Evolutionary conservation across 148 eudicot genomes (phyloP).

Genomic region (Chenopodium berlandieri): DNA sequence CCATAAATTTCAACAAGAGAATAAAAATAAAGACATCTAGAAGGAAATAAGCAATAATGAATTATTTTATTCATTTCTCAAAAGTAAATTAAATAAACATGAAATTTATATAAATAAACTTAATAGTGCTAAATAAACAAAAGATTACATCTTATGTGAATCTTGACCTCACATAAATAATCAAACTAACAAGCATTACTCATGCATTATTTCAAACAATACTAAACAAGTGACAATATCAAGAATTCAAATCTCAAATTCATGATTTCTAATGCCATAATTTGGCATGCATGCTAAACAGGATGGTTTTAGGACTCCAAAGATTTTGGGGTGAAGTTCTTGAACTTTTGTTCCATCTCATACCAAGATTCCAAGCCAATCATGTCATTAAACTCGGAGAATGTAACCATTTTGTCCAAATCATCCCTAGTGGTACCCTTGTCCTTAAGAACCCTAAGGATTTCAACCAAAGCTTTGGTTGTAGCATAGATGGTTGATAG

Average conservation of each 20-base stretch:
- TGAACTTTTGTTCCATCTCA: constrained; percentile 15
- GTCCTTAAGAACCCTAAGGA: constrained; percentile 22
- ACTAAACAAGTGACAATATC: neutral
- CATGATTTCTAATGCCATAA: neutral
- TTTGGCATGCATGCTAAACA: neutral
- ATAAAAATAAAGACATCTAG: neutral
- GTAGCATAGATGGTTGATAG: constrained; percentile 28
- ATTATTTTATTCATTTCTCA: neutral
- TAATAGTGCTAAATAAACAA: neutral
- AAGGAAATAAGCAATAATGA: neutral
- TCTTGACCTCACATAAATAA: neutral
- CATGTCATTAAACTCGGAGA: constrained; percentile 24
- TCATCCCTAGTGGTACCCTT: constrained; percentile 33
- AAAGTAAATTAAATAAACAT: neutral
- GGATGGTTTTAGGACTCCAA: constrained; percentile 1
- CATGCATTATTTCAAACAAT: neutral
- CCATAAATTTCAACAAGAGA: neutral
- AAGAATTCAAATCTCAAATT: neutral
- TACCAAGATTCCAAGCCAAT: constrained; percentile 30
- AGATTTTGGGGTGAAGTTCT: constrained; percentile 20
- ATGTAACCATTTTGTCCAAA: constrained; percentile 27
- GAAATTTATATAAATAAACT: neutral
- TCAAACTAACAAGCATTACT: neutral
- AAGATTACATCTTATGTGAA: neutral
- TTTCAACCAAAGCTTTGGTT: constrained; percentile 26